These are phyloP conservation scores for Mycogone perniciosa DNA, from an alignment of 2,329 filamentous ascomycete genomes.

Conservation along the genomic window DNA sequence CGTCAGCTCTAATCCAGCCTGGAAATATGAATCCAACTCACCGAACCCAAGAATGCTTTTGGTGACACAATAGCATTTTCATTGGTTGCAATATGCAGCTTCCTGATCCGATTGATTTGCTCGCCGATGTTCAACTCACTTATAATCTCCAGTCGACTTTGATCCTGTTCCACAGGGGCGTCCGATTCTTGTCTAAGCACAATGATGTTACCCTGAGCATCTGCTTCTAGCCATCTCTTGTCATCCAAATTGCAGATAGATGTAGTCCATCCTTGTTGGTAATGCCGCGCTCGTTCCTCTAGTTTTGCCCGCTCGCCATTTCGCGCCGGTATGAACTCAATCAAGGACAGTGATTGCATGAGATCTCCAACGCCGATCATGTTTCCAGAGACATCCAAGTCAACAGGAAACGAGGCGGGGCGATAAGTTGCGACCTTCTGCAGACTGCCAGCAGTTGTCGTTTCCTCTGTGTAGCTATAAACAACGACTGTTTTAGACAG, in stretches of 20 bases:
- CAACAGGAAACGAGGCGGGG: conserved; percentile 76
- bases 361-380: conserved; percentile 81
- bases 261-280: conserved; percentile 75
- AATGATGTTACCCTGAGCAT: conserved; percentile 81
- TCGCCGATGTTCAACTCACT: conserved; percentile 84
- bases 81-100: conserved; percentile 60
- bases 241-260: conserved; percentile 66
- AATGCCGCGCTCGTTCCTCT: conserved; percentile 71
- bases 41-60: conserved; percentile 81
- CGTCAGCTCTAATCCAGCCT: not conserved
- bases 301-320: conserved; percentile 56
- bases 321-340: conserved; percentile 60
- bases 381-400: conserved; percentile 66
- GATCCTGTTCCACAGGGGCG: conserved; percentile 70
- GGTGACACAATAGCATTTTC: conserved; percentile 66
- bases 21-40: conserved; percentile 37
- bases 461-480: conserved; percentile 50
- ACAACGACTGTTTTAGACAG: conserved; percentile 79
- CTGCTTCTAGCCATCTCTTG: conserved; percentile 73
- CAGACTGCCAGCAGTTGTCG: conserved; percentile 50
- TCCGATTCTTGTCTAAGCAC: conserved; percentile 68
- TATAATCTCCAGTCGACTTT: conserved; percentile 61
- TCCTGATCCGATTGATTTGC: conserved; percentile 83
- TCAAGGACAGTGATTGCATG: conserved; percentile 83
- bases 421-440: conserved; percentile 70